phyloP scores from a whole-genome alignment of 176 grass and related monocot genomes.

The Carex parvula region DNA sequence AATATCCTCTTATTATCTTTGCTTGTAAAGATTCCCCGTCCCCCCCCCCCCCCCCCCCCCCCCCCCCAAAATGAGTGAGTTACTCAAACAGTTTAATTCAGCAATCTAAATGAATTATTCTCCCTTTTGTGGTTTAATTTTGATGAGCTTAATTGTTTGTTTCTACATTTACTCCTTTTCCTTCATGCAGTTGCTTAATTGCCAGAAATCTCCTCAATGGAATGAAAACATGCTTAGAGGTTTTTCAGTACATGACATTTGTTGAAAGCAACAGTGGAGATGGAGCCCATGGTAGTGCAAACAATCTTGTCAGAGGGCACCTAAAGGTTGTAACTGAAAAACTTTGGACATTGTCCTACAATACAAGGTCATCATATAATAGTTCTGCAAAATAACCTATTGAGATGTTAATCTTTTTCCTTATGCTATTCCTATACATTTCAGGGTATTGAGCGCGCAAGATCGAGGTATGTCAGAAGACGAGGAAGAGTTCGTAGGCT shows the following conservation, averaged over 20 bases:
- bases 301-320: constrained; percentile 90
- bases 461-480: constrained; percentile 76
- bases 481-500: constrained; percentile 80
- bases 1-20: neutral
- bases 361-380: constrained; percentile 21
- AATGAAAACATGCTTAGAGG: constrained; percentile 94
- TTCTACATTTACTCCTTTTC: constrained; percentile 19
- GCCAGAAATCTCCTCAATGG: constrained; percentile 83
- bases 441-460: constrained; percentile 66
- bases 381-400: neutral
- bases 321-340: constrained; percentile 47
- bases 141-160: constrained; percentile 22
- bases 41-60: neutral
- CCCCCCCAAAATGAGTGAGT: neutral
- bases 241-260: constrained; percentile 84
- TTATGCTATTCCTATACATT: constrained; percentile 8
- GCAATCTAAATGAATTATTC: constrained; percentile 13
- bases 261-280: constrained; percentile 56
- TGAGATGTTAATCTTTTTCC: constrained; percentile 14
- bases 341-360: neutral
- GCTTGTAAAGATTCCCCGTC: neutral
- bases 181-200: constrained; percentile 71
- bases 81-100: neutral
- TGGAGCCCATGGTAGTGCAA: constrained; percentile 55
- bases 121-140: neutral